Evolutionary conservation across 108 stramenopile genomes (phyloP).

Genomic region (Pseudonitzschia delicatissima): DNA sequence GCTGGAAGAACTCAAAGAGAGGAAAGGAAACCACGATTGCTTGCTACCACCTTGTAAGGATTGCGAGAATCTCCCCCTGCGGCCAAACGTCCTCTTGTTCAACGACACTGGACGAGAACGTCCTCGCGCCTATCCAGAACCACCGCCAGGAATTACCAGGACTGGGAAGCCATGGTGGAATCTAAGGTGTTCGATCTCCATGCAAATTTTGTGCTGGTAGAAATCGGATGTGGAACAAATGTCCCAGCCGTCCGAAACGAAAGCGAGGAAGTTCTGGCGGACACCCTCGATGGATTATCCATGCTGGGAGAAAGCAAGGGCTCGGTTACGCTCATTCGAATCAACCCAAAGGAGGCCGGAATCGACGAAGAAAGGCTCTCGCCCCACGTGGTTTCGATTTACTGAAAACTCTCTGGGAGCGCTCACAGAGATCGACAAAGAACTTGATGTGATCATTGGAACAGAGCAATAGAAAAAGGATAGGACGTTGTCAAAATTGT

Average conservation of each 20-base stretch:
- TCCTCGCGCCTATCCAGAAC: background rate
- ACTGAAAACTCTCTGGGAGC: too few species aligned
- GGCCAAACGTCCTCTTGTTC: slow-evolving; percentile 23
- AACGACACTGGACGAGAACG: slow-evolving; percentile 8
- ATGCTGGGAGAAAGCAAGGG: background rate
- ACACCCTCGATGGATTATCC: background rate
- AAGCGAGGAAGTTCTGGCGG: slow-evolving; percentile 42
- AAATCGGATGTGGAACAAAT: slow-evolving; percentile 52
- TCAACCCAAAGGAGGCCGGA: slow-evolving; percentile 8
- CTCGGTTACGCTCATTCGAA: slow-evolving; percentile 3
- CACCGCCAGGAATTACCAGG: slow-evolving; percentile 31
- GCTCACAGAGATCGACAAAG: too few species aligned
- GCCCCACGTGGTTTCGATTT: background rate
- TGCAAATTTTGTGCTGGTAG: slow-evolving; percentile 42
- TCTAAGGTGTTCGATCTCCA: background rate
- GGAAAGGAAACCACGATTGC: background rate
- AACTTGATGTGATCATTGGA: too few species aligned
- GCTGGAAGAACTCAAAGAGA: background rate
- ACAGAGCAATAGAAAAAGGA: too few species aligned
- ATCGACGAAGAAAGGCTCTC: background rate
- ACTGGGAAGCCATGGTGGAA: slow-evolving; percentile 51
- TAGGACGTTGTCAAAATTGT: too few species aligned
- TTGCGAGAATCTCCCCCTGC: background rate
- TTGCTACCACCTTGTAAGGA: background rate
- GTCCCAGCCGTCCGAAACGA: slow-evolving; percentile 59